Base-by-base conservation (phyloP, 2,329 filamentous ascomycete genomes). In the Hymenoscyphus scutula region DNA sequence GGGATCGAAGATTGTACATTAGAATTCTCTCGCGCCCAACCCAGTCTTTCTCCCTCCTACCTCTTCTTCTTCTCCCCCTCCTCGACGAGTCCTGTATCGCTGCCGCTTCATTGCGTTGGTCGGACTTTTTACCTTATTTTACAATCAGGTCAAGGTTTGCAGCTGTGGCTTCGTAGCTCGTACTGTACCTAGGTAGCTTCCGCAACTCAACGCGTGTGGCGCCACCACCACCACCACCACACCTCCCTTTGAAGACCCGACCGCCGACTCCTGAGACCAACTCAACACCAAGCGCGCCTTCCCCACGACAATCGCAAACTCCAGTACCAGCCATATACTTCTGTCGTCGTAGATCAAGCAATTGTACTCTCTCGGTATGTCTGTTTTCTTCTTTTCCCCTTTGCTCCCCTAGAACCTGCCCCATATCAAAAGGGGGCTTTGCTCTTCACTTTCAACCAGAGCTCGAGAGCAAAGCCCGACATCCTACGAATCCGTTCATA, bases 201-300 rank as follows among this genome's bases (percentile, higher is more conserved):
- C 27, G 15, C 13, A 15, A 37, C 5, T 13, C 19, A 48, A 48
- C n/a, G 41, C n/a, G n/a, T 48, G 41, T 48, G 41, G 41, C 41
- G 41, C 41, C 41, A 23, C n/a, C n/a, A n/a, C n/a, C n/a, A n/a
- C n/a, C n/a, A n/a, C n/a, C n/a, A n/a, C n/a, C n/a, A n/a, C n/a
- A n/a, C 41, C 45, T 25, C n/a, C 45, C 45, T 23, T 48, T 7
- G 8, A 48, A 48, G 41, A 5, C 41, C 38, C 41, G 19, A 25
- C 23, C 11, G 30, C 13, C 7, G 27, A 11, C 56, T 58, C 56
- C 56, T 48, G 34, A 45, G 45, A 51, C 45, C 19, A 51, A 25
- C n/a, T 11, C 45, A 51, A 51, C 30, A 58, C n/a, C n/a, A 58
- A 38, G 38, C 37, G 56, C 56, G 56, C 56, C 56, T 58, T 25